A percentile compares a stretch with the other conserved stretches of the same genome.
phyloP scores from a whole-genome alignment of 2,329 filamentous ascomycete genomes.

The Pyrenochaeta sp. region DNA sequence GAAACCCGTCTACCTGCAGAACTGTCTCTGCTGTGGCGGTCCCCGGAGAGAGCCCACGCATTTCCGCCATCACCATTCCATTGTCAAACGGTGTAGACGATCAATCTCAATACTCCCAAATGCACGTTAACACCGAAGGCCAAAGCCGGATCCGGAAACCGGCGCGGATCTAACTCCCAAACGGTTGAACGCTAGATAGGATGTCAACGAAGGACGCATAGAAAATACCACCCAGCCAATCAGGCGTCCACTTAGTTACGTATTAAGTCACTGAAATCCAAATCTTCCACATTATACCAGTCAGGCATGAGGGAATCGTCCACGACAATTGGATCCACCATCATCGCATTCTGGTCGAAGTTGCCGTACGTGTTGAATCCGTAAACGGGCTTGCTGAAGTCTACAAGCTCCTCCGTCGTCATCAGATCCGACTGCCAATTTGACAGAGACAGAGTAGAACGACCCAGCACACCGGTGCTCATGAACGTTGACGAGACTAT shows the following conservation, averaged over 20 bases:
- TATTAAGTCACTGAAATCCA: slow-evolving; percentile 50
- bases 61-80: too few relatives aligned
- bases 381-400: slow-evolving; percentile 47
- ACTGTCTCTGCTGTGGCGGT: too few relatives aligned
- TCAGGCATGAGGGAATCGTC: slow-evolving; percentile 45
- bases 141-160: too few relatives aligned
- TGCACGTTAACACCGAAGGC: too few relatives aligned
- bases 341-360: slow-evolving; percentile 44
- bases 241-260: slow-evolving; percentile 45
- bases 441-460: slow-evolving; percentile 37
- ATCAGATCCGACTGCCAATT: slow-evolving; percentile 44
- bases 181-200: slow-evolving; percentile 48
- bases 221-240: slow-evolving; percentile 25
- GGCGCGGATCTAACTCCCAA: too few relatives aligned
- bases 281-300: slow-evolving; percentile 44
- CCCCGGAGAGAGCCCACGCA: too few relatives aligned
- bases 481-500: slow-evolving; percentile 42
- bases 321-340: slow-evolving; percentile 44
- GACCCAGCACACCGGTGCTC: slow-evolving; percentile 40
- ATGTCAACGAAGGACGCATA: slow-evolving; percentile 29
- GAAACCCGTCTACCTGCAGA: too few relatives aligned
- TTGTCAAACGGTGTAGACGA: too few relatives aligned
- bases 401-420: slow-evolving; percentile 48
- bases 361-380: slow-evolving; percentile 40
- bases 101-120: too few relatives aligned